Percentiles rank a stretch among this genome's conserved stretches.
Evolutionary conservation across 176 grass and related monocot species (phyloP).

Genomic region (Cenchrus purpureus): DNA sequence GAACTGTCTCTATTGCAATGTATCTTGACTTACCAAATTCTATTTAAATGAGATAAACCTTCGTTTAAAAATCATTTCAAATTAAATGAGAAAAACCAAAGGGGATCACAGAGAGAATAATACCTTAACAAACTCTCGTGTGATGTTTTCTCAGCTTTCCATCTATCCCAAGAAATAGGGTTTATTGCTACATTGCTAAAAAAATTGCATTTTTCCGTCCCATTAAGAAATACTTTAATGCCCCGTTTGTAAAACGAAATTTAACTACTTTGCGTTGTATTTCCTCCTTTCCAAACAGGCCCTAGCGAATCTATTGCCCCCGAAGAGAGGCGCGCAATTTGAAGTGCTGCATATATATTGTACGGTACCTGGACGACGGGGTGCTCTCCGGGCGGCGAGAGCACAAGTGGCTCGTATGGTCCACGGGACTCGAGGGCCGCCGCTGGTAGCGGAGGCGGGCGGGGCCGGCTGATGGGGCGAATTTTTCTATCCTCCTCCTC

Average conservation of each 20-base stretch:
- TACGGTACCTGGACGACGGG: slow-evolving; percentile 69
- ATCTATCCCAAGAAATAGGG: neutral
- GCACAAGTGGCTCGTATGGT: slow-evolving; percentile 76
- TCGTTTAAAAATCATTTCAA: neutral
- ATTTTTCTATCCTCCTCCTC: slow-evolving; percentile 6
- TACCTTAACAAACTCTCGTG: neutral
- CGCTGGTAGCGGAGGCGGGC: slow-evolving; percentile 40
- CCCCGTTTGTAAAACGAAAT: neutral
- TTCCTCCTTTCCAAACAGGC: neutral
- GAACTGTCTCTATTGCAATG: neutral
- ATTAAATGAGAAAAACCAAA: neutral
- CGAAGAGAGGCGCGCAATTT: neutral
- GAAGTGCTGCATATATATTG: neutral
- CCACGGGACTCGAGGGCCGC: slow-evolving; percentile 51
- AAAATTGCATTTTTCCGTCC: neutral
- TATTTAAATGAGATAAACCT: neutral
- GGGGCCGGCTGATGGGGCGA: slow-evolving; percentile 16
- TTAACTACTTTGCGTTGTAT: neutral
- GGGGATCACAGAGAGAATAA: neutral
- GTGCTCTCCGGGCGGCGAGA: slow-evolving; percentile 61
- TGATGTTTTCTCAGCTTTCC: neutral
- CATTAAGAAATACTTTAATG: neutral
- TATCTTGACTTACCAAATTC: neutral
- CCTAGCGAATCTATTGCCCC: neutral
- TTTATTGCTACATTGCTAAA: neutral